Conservation (phyloP, 2,329 filamentous ascomycete genomes). For the Monilinia fructigena region DNA sequence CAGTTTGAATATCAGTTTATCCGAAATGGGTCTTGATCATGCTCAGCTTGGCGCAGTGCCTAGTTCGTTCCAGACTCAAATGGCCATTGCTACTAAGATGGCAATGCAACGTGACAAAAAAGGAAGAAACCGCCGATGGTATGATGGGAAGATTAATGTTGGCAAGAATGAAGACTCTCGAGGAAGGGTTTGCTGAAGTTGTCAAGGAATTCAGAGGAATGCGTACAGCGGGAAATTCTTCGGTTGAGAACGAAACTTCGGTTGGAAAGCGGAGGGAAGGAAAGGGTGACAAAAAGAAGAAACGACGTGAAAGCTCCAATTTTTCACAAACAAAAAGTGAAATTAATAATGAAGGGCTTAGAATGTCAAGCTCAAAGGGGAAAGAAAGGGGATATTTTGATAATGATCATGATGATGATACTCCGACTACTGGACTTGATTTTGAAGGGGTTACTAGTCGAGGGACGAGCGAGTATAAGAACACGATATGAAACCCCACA, state of each 20-base stretch:
- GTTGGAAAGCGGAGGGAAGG: slow-evolving; percentile 26
- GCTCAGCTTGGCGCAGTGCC: slow-evolving; percentile 64
- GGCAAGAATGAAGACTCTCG: slow-evolving; percentile 86
- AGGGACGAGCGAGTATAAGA: slow-evolving; percentile 15
- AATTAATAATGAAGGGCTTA: slow-evolving; percentile 23
- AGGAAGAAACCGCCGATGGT: slow-evolving; percentile 55
- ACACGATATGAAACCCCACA: slow-evolving; percentile 7
- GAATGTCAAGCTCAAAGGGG: slow-evolving; percentile 10
- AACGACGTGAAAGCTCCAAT: slow-evolving; percentile 16
- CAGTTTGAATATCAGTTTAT: slow-evolving; percentile 67
- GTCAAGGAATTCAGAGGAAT: slow-evolving; percentile 63
- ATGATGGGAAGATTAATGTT: slow-evolving; percentile 79
- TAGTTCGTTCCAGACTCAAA: slow-evolving; percentile 77
- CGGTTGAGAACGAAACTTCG: slow-evolving; percentile 29
- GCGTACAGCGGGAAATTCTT: slow-evolving; percentile 37
- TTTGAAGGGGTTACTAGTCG: slow-evolving; percentile 12
- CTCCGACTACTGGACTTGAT: not conserved
- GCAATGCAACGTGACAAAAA: slow-evolving; percentile 46
- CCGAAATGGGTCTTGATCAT: slow-evolving; percentile 67
- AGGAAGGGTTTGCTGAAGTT: slow-evolving; percentile 88
- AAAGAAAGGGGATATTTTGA: slow-evolving; percentile 17
- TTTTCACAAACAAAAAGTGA: slow-evolving; percentile 28
- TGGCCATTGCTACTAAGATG: slow-evolving; percentile 69
- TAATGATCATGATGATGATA: slow-evolving; percentile 3
- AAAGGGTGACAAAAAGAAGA: slow-evolving; percentile 23